phyloP scores from a whole-genome alignment of 1,139 yeast genomes.

The Keqinozyma sinolaborantium region DNA sequence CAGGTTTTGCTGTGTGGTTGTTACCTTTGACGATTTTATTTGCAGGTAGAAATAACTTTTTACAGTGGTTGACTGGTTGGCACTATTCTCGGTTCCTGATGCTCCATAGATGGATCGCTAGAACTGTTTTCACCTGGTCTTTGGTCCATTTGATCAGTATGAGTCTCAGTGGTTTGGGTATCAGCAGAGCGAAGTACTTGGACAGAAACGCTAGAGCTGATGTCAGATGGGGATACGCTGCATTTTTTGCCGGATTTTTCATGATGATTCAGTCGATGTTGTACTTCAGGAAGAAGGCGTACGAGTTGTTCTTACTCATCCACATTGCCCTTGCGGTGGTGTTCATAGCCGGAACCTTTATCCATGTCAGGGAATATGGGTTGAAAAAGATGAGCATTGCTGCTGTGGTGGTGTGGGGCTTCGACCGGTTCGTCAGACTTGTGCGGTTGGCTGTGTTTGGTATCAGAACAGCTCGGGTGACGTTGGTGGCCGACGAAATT shows the following conservation, averaged over 20 bases:
- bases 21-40: slow-evolving; percentile 35
- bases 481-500: slow-evolving; percentile 34
- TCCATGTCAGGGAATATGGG: slow-evolving; percentile 38
- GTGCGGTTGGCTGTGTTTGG: slow-evolving; percentile 34
- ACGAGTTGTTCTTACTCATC: slow-evolving; percentile 37
- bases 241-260: slow-evolving; percentile 23
- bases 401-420: slow-evolving; percentile 38
- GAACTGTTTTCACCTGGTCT: slow-evolving; percentile 25
- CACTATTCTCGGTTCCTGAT: slow-evolving; percentile 31
- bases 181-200: slow-evolving; percentile 12
- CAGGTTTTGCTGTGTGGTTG: slow-evolving; percentile 25
- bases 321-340: slow-evolving; percentile 41
- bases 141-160: slow-evolving; percentile 39
- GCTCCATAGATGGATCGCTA: slow-evolving; percentile 38
- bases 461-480: slow-evolving; percentile 30
- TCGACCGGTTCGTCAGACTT: slow-evolving; percentile 39
- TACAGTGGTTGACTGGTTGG: slow-evolving; percentile 42
- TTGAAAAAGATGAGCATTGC: slow-evolving; percentile 37
- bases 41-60: slow-evolving; percentile 43
- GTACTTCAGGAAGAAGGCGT: slow-evolving; percentile 37
- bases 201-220: slow-evolving; percentile 18
- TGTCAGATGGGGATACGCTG: slow-evolving; percentile 29
- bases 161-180: slow-evolving; percentile 16
- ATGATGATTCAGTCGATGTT: slow-evolving; percentile 36
- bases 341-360: slow-evolving; percentile 40